phyloP scores from a whole-genome alignment of 2,329 filamentous ascomycete species.

The Diplodia mutila region DNA sequence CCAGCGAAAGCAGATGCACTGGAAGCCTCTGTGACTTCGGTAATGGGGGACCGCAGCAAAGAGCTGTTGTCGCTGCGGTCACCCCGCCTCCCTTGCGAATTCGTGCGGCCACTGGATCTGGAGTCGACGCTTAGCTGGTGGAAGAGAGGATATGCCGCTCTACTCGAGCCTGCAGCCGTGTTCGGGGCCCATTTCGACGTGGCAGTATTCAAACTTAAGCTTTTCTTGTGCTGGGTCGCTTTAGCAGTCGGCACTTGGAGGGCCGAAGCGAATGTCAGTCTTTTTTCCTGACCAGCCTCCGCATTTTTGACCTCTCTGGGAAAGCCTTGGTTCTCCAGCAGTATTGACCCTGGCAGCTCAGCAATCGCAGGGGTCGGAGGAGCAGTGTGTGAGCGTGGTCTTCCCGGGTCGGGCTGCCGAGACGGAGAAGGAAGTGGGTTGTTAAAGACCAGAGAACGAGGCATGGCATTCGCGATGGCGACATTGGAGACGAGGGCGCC shows the following conservation, averaged over 20 bases:
- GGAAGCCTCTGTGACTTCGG: conserved; percentile 17
- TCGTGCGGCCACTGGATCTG: background rate
- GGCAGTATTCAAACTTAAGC: conserved; percentile 18
- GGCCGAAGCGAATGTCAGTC: background rate
- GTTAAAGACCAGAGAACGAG: conserved; percentile 46
- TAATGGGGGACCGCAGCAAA: conserved; percentile 12
- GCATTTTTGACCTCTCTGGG: conserved; percentile 27
- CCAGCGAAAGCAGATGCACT: conserved; percentile 9
- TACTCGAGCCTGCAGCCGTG: background rate
- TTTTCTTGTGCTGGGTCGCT: conserved; percentile 2
- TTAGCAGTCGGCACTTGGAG: background rate
- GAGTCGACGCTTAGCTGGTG: conserved; percentile 16
- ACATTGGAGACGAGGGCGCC: conserved; percentile 41
- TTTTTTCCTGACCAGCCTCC: background rate
- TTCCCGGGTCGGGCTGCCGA: conserved; percentile 13
- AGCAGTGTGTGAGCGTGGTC: conserved; percentile 46
- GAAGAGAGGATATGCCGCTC: background rate
- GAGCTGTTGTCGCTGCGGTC: conserved; percentile 21
- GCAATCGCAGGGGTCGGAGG: conserved; percentile 43
- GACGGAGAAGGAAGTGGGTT: conserved; percentile 35
- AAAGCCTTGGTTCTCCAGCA: conserved; percentile 41
- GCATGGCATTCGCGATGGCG: conserved; percentile 46
- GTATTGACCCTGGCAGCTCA: conserved; percentile 29
- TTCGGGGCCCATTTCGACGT: conserved; percentile 10
- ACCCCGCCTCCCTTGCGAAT: background rate